Base-by-base conservation (phyloP, 345 rosid genomes). In the Cardamine occulta region DNA sequence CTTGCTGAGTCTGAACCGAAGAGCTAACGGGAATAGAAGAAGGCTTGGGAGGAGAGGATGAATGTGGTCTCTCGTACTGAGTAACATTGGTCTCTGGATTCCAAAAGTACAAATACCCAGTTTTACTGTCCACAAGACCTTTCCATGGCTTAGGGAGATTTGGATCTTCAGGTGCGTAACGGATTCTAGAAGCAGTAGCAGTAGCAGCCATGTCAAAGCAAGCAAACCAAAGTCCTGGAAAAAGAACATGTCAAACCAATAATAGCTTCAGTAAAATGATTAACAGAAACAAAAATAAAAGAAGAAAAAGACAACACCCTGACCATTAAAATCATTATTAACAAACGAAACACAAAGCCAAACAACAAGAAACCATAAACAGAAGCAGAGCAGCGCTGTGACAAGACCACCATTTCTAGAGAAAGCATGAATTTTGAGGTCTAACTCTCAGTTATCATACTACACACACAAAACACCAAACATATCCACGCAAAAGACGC, bases 81-180 rank as follows among this genome's bases (percentile, higher is more conserved):
- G 98, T 95, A 47, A 88, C 91, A 78, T 95, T 95, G 18, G 99
- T 95, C 83, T 86, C 98, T 0, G 98, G 97, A 79, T 95, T 95
- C 99, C 99, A 95, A 82, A 86, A 95, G 85, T 95, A 95, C 40
- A 92, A 82, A 67, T 90, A 95, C 17, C 98, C 98, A 28, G 99
- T 95, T 79, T 81, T 87, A 17, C 89, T 87, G 86, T 95, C 99
- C 77, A 92, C 97, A 17, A 95, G 86, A 24, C 99, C 97, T 81
- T 80, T 92, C 99, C 99, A 95, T 23, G 99, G 99, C 73, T 90
- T 89, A 26, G 99, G 99, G 4, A 95, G 97, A 31, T 93, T 85
- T 0, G 99, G 98, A 69, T 95, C 99, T 24, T 89, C 93, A 0
- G 97, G 97, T 21, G 99, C 97, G 79, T 87, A 95, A 34, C 97